Percentiles rank a stretch among this genome's conserved stretches.
Conservation (phyloP, 306 rosid genomes). For the Cucumis hystrix region DNA sequence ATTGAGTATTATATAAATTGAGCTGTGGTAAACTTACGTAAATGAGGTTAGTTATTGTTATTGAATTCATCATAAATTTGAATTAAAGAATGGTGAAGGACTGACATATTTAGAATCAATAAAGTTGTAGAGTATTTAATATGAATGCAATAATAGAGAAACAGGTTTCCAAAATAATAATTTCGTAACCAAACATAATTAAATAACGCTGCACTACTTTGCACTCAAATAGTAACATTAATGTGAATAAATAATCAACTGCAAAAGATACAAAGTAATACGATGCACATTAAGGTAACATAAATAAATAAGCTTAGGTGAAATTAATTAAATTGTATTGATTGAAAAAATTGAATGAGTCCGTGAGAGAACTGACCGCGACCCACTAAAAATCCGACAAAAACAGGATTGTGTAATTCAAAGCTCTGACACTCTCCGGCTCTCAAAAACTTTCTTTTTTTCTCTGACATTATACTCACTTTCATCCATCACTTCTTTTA, state of each 20-base stretch:
- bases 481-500: neutral
- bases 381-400: neutral
- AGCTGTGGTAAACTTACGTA: too few species aligned
- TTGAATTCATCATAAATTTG: too few species aligned
- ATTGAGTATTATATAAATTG: too few species aligned
- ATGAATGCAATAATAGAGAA: too few species aligned
- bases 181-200: neutral
- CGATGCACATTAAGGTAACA: too few species aligned
- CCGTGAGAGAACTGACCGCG: neutral
- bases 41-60: too few species aligned
- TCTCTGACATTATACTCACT: neutral
- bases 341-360: neutral
- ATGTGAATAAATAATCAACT: neutral
- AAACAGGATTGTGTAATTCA: neutral
- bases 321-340: neutral
- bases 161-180: neutral
- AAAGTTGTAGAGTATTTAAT: too few species aligned
- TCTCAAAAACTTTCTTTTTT: neutral
- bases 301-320: neutral
- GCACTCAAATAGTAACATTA: neutral
- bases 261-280: too few species aligned
- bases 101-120: too few species aligned
- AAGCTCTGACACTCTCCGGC: constrained; percentile 5
- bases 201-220: neutral
- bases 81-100: too few species aligned